Percentiles rank a stretch among this genome's conserved stretches.
These are phyloP conservation scores for Exophiala phaeomuriformis DNA, from an alignment of 2,329 filamentous ascomycete species.

Conservation along the genomic window DNA sequence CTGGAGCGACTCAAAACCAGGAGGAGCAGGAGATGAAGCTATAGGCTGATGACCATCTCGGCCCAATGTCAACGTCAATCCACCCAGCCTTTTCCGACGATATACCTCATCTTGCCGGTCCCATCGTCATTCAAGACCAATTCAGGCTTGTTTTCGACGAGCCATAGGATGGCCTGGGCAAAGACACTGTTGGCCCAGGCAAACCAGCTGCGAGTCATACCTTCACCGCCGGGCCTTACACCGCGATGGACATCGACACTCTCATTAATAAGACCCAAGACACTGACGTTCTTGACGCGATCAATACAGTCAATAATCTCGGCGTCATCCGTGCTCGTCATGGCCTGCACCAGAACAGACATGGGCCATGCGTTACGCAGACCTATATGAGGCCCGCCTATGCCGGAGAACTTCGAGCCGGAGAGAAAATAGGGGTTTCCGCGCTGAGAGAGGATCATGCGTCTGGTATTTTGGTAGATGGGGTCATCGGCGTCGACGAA, in stretches of 20 bases:
- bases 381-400: slow-evolving; percentile 76
- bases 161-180: slow-evolving; percentile 80
- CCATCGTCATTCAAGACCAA: slow-evolving; percentile 63
- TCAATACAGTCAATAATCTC: slow-evolving; percentile 71
- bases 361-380: slow-evolving; percentile 94
- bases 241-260: slow-evolving; percentile 72
- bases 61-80: neutral
- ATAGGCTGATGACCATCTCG: too few species aligned
- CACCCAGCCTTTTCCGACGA: slow-evolving; percentile 23
- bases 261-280: slow-evolving; percentile 80
- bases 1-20: too few species aligned
- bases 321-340: slow-evolving; percentile 65
- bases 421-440: slow-evolving; percentile 85
- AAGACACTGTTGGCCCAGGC: slow-evolving; percentile 98
- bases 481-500: slow-evolving; percentile 54
- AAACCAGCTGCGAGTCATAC: slow-evolving; percentile 90
- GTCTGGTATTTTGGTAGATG: slow-evolving; percentile 81
- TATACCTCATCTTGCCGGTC: slow-evolving; percentile 41
- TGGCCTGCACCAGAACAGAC: slow-evolving; percentile 83
- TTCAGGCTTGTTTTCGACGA: slow-evolving; percentile 82
- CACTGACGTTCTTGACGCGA: slow-evolving; percentile 66
- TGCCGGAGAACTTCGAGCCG: slow-evolving; percentile 71
- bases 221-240: slow-evolving; percentile 33
- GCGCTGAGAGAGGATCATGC: slow-evolving; percentile 64
- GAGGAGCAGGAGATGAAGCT: too few species aligned